These are phyloP conservation scores for Phytopythium montanum DNA, from an alignment of 352 stramenopile species.

Conservation along the genomic window DNA sequence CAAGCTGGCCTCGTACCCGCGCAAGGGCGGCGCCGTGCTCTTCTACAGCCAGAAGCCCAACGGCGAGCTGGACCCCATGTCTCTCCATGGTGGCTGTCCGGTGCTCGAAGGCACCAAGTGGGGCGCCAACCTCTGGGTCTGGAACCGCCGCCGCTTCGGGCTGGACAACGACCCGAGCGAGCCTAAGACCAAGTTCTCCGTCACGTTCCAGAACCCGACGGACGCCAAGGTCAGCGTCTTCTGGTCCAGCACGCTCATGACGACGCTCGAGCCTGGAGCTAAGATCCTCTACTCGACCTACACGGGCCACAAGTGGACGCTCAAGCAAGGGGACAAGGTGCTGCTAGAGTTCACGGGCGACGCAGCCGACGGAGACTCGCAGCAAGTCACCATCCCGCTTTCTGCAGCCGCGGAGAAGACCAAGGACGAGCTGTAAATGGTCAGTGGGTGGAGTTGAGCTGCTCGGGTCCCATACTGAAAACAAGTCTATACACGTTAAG, in stretches of 20 bases:
- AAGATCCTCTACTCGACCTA: constrained; percentile 60
- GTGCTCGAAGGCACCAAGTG: constrained; percentile 94
- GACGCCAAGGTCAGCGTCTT: constrained; percentile 46
- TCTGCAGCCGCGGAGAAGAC: constrained; percentile 12
- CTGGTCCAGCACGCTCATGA: constrained; percentile 71
- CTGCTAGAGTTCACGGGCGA: constrained; percentile 52
- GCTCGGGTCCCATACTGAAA: too few relatives aligned
- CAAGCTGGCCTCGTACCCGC: constrained; percentile 73
- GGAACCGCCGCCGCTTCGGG: constrained; percentile 89
- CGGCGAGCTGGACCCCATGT: constrained; percentile 85
- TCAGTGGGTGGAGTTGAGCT: too few relatives aligned
- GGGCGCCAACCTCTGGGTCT: constrained; percentile 97
- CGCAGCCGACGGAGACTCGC: constrained; percentile 38
- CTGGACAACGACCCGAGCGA: constrained; percentile 27
- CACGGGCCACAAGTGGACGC: constrained; percentile 60
- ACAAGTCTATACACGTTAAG: too few relatives aligned
- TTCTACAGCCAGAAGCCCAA: constrained; percentile 98
- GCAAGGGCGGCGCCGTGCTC: constrained; percentile 91
- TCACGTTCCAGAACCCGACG: constrained; percentile 73
- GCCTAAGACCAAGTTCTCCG: constrained; percentile 33
- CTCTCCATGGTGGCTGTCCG: constrained; percentile 93
- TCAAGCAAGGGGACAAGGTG: constrained; percentile 50
- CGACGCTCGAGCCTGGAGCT: constrained; percentile 39
- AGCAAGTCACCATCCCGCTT: constrained; percentile 43
- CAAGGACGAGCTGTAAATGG: constrained; percentile 58